A percentile compares a stretch with the other conserved stretches of the same genome.
These are phyloP conservation scores for Neurospora sp. DNA, from an alignment of 495 filamentous ascomycete species.

Conservation along the genomic window DNA sequence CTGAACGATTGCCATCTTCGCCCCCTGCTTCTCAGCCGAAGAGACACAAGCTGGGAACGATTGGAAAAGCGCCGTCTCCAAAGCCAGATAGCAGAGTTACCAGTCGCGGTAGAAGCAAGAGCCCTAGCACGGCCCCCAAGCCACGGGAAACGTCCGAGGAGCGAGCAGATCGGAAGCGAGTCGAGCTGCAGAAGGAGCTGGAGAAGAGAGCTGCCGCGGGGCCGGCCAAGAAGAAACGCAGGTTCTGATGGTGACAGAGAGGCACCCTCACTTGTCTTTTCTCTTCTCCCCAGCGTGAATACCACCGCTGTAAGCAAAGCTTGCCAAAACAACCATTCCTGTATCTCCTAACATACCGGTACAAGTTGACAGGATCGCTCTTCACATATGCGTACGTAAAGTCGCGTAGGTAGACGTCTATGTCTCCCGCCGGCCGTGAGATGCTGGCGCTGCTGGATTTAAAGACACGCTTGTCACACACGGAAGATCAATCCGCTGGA, in stretches of 20 bases:
- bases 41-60: slow-evolving; percentile 25
- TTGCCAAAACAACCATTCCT: not conserved
- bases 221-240: slow-evolving; percentile 59
- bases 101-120: slow-evolving; percentile 9
- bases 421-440: not conserved
- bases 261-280: not conserved
- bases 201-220: slow-evolving; percentile 53
- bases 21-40: slow-evolving; percentile 4
- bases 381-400: not conserved
- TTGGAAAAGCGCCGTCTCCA: slow-evolving; percentile 18
- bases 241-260: slow-evolving; percentile 30
- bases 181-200: slow-evolving; percentile 54
- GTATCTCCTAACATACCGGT: not conserved
- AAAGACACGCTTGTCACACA: not conserved
- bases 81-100: slow-evolving; percentile 5
- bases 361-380: not conserved
- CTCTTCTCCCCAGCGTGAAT: not conserved
- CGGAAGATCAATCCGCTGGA: not conserved
- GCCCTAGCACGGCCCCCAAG: not conserved
- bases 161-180: slow-evolving; percentile 51
- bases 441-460: not conserved
- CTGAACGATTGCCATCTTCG: slow-evolving; percentile 12
- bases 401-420: not conserved
- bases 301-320: not conserved
- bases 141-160: slow-evolving; percentile 39